phyloP scores from a whole-genome alignment of 306 rosid genomes.

The Lithocarpus polystachyus region DNA sequence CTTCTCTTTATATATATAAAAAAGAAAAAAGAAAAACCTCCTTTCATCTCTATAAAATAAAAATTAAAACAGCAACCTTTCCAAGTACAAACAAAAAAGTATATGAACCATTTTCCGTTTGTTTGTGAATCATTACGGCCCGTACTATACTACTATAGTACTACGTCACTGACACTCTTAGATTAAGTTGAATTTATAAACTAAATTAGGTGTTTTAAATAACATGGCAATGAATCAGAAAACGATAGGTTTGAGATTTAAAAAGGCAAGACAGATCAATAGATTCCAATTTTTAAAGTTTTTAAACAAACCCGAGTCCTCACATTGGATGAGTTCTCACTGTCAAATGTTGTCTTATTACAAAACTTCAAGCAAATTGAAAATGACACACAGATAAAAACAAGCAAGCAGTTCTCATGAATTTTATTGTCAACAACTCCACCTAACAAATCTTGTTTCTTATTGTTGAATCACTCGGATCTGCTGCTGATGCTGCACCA shows the following conservation, averaged over 20 bases:
- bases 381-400: background rate
- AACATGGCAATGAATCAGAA: background rate
- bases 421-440: background rate
- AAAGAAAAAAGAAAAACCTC: too few relatives aligned
- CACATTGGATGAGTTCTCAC: background rate
- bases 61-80: too few relatives aligned
- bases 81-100: too few relatives aligned
- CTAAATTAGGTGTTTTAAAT: background rate
- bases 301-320: background rate
- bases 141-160: too few relatives aligned
- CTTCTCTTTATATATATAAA: too few relatives aligned
- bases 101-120: too few relatives aligned
- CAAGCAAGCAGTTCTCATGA: background rate
- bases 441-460: background rate
- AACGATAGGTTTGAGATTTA: background rate
- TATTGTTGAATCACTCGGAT: constrained; percentile 12
- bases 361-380: background rate
- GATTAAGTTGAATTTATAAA: too few relatives aligned
- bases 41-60: too few relatives aligned
- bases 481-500: constrained; percentile 26
- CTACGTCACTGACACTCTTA: too few relatives aligned
- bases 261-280: background rate
- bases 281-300: background rate
- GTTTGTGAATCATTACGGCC: too few relatives aligned
- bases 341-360: background rate